Evolutionary conservation across 1,284 basidiomycete species (phyloP).

Genomic region (Cronartium quercuum): DNA sequence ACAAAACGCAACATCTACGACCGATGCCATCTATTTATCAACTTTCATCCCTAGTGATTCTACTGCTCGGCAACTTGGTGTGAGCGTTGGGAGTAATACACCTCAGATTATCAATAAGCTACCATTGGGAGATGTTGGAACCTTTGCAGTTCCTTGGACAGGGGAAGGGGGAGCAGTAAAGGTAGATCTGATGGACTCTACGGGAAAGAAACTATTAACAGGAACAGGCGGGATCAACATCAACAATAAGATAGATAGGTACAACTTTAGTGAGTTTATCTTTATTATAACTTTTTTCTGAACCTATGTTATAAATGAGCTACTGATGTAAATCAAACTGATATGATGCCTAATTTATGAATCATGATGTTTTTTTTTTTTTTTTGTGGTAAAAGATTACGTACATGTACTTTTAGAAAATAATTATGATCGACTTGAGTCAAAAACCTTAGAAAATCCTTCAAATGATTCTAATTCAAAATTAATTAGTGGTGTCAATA

Average conservation of each 20-base stretch:
- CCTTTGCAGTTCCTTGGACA: conserved; percentile 23
- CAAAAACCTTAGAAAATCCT: too few species aligned
- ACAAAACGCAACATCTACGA: conserved; percentile 9
- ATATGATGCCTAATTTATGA: too few species aligned
- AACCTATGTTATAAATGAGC: too few species aligned
- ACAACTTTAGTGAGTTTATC: conserved; percentile 36
- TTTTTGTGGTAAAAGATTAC: too few species aligned
- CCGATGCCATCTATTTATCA: conserved; percentile 24
- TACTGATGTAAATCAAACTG: too few species aligned
- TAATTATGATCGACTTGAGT: too few species aligned
- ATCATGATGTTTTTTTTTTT: too few species aligned
- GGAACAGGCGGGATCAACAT: conserved; percentile 5
- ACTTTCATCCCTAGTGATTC: conserved; percentile 11
- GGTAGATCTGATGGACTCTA: conserved; percentile 10
- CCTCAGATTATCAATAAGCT: conserved; percentile 10
- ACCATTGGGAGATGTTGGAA: conserved; percentile 1
- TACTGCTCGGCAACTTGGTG: conserved; percentile 1
- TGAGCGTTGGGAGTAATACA: conserved; percentile 10
- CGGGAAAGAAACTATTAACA: conserved; percentile 20
- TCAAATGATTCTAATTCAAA: too few species aligned
- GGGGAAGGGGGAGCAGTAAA: conserved; percentile 9
- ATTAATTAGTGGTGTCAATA: too few species aligned
- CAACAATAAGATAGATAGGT: conserved; percentile 24
- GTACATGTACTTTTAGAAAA: too few species aligned
- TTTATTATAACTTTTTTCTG: too few species aligned